Percentiles rank a stretch among this genome's conserved stretches.
These are phyloP conservation scores for Lomentospora prolificans DNA, from an alignment of 2,329 filamentous ascomycete genomes.

Conservation along the genomic window DNA sequence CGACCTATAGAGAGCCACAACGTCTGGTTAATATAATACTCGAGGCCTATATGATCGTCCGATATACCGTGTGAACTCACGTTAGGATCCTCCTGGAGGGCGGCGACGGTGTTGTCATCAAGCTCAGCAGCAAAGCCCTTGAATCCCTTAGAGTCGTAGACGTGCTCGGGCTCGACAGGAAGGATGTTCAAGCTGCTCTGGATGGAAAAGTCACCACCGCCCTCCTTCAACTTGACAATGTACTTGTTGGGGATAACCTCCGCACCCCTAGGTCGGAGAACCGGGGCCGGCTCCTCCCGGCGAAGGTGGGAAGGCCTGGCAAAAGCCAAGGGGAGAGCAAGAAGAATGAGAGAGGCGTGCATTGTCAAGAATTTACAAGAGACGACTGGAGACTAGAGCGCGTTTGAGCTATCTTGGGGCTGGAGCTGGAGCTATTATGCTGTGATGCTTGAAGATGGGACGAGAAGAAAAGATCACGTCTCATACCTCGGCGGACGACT, in stretches of 20 bases:
- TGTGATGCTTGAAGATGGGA: too few species aligned
- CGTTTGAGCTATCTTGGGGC: too few species aligned
- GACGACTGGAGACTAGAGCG: background rate
- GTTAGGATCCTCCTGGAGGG: conserved; percentile 27
- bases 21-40: background rate
- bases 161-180: conserved; percentile 13
- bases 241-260: conserved; percentile 27
- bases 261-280: conserved; percentile 8
- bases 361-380: conserved; percentile 17
- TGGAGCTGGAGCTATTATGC: too few species aligned
- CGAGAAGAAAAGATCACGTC: too few species aligned
- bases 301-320: conserved; percentile 12
- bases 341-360: conserved; percentile 20
- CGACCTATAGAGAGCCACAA: conserved; percentile 11
- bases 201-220: conserved; percentile 18
- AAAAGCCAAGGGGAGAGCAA: conserved; percentile 12
- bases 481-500: too few species aligned
- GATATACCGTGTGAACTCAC: conserved; percentile 20
- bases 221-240: conserved; percentile 33
- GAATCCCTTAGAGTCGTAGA: conserved; percentile 15
- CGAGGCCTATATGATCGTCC: background rate
- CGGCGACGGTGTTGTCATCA: conserved; percentile 27
- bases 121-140: conserved; percentile 33
- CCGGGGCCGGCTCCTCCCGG: conserved; percentile 10
- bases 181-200: conserved; percentile 21